A percentile compares a stretch with the other conserved stretches of the same genome.
Evolutionary conservation across 2,329 filamentous ascomycete species (phyloP).

Genomic region (Podosphaera fusca): DNA sequence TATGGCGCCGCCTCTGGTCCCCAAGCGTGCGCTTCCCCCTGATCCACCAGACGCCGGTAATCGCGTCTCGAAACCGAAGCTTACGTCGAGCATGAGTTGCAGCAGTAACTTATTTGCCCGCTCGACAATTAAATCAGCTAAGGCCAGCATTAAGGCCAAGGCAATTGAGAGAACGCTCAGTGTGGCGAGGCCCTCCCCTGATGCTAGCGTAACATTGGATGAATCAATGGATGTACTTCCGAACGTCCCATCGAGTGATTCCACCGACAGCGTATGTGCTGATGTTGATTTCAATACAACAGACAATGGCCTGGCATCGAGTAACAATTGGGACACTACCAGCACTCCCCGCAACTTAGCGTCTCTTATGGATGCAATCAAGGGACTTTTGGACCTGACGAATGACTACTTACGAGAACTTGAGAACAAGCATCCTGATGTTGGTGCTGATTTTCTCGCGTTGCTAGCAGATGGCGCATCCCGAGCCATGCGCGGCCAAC

Average conservation of each 20-base stretch:
- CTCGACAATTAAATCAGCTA: not conserved
- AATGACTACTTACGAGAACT: not conserved
- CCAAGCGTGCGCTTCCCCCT: not conserved
- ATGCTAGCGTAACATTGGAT: not conserved
- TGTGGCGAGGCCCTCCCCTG: not conserved
- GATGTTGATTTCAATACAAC: not conserved
- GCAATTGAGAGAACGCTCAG: not conserved
- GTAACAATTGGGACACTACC: not conserved
- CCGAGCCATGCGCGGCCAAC: not conserved
- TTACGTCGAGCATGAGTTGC: not conserved
- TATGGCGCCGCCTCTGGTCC: not conserved
- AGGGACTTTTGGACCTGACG: not conserved
- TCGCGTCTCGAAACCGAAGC: slow-evolving; percentile 1
- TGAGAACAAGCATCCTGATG: not conserved
- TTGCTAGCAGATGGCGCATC: not conserved
- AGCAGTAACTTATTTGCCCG: not conserved
- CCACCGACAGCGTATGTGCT: not conserved
- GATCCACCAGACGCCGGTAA: not conserved
- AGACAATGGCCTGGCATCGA: not conserved
- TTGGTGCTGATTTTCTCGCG: not conserved
- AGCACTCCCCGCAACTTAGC: not conserved
- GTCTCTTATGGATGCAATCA: not conserved
- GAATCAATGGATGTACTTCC: not conserved
- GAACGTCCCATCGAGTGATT: not conserved
- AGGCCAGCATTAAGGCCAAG: not conserved